Base-by-base conservation (phyloP, 371 early-diverging fungal genomes). In the Mucor piriformis region DNA sequence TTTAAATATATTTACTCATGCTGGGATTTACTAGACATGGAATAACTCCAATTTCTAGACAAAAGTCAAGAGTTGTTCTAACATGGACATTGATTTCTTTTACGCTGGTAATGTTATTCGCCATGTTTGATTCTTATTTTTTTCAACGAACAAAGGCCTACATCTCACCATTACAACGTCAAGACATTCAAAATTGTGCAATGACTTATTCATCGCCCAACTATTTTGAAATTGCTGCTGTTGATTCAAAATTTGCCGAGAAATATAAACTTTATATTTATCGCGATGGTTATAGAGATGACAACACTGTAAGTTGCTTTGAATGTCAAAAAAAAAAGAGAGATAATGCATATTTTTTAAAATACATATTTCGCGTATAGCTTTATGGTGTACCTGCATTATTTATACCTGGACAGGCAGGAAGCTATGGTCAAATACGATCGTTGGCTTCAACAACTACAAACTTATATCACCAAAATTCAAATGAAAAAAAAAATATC, bases 351-450 rank as follows among this genome's bases (percentile, higher is more conserved):
- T 33, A 35, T 13, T 29, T 27, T 8, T 16, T 32, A 32, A 24
- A 29, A 29, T 29, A 29, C 4, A 6, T 29, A 29, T 13, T 20
- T 55, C 29, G 12, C 24, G 20, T 13, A 18, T 50, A 73, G 68
- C 69, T 76, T 0, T 69, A 59, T 20, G 85, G 94, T 21, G 73
- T 84, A 11, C 97, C 97, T 1, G 86, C 91, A 0, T 72, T 97
- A n/a, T 97, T 97, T 74, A 84, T 97, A 23, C 97, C 95, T 0
- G 97, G 97, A 0, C 91, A 95, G 55, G 94, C 95, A 10, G 96
- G 97, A 11, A 91, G 91, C 54, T 87, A 89, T 61, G 88, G 88
- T 55, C 97, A 96, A 70, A 84, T 88, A 4, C 79, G 94, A n/a
- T 92, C 93, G 3, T 70, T 96, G 8, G 95, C 92, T 7, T 73